These are phyloP conservation scores for Euphrasia confusa DNA, from an alignment of 257 asterid genomes.

Conservation along the genomic window DNA sequence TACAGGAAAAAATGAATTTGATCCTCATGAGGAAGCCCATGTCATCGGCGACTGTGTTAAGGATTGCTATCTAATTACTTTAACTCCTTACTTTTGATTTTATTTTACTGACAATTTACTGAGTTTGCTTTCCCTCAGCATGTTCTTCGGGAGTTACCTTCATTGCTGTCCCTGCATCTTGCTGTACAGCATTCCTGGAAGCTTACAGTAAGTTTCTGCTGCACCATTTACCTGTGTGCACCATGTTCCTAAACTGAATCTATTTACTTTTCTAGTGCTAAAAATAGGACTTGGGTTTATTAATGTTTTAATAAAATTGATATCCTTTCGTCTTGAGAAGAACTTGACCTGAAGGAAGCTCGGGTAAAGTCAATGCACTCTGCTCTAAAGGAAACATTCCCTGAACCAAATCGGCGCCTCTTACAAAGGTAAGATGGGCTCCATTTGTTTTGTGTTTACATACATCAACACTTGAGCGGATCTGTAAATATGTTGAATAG, in stretches of 20 bases:
- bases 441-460: conserved; percentile 22
- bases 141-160: conserved; percentile 93
- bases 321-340: conserved; percentile 38
- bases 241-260: conserved; percentile 19
- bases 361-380: conserved; percentile 72
- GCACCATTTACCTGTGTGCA: conserved; percentile 15
- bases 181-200: conserved; percentile 91
- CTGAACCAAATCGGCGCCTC: conserved; percentile 86
- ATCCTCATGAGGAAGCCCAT: conserved; percentile 83
- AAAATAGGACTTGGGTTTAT: conserved; percentile 6
- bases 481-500: not conserved
- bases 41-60: conserved; percentile 86
- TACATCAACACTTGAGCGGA: conserved; percentile 2
- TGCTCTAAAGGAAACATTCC: conserved; percentile 84
- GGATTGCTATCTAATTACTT: conserved; percentile 35
- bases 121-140: conserved; percentile 49
- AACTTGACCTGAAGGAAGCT: conserved; percentile 72
- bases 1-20: conserved; percentile 71
- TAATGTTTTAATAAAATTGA: conserved; percentile 20
- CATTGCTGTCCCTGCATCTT: conserved; percentile 95
- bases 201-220: conserved; percentile 61
- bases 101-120: conserved; percentile 23
- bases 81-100: conserved; percentile 15
- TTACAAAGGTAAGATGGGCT: conserved; percentile 65
- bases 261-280: conserved; percentile 16